These are phyloP conservation scores for Tulasnella sp. DNA, from an alignment of 768 basidiomycete genomes.

Conservation along the genomic window DNA sequence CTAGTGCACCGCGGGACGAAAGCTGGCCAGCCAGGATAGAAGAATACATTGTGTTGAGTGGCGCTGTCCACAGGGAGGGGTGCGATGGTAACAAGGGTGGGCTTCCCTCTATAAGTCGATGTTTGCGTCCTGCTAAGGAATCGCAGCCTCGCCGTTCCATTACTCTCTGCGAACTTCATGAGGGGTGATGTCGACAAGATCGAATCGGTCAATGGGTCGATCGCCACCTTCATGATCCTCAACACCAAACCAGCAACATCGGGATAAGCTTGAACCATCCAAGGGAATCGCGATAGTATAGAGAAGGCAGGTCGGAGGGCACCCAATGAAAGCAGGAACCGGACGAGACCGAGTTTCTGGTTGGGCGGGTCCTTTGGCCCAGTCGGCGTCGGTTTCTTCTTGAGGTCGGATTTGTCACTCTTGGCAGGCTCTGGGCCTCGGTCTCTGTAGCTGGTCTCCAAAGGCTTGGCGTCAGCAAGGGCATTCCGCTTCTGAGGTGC, in stretches of 20 bases:
- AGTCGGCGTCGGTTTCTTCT: conserved; percentile 18
- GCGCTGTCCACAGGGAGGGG: conserved; percentile 73
- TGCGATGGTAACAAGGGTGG: conserved; percentile 59
- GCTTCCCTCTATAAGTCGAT: conserved; percentile 45
- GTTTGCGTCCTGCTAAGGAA: conserved; percentile 41
- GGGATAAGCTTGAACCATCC: conserved; percentile 69
- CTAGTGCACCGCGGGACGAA: conserved; percentile 53
- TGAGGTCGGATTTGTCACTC: conserved; percentile 16
- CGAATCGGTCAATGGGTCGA: conserved; percentile 38
- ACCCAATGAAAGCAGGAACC: conserved; percentile 76
- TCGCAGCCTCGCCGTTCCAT: conserved; percentile 38
- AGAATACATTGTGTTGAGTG: conserved; percentile 51
- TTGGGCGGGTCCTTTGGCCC: conserved; percentile 35
- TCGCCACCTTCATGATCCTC: conserved; percentile 56
- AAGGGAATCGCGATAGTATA: conserved; percentile 72
- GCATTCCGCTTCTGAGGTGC: conserved; percentile 59
- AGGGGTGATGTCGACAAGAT: conserved; percentile 15
- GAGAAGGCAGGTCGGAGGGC: conserved; percentile 66
- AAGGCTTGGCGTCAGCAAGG: conserved; percentile 74
- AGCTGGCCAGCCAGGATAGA: conserved; percentile 76
- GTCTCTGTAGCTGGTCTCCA: conserved; percentile 37
- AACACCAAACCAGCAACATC: conserved; percentile 82
- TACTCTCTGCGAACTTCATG: conserved; percentile 42
- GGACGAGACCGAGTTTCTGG: conserved; percentile 70
- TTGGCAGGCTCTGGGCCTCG: conserved; percentile 26